phyloP scores from a whole-genome alignment of 192 early-diverging fungal genomes.

The Entophlyctis luteolus region DNA sequence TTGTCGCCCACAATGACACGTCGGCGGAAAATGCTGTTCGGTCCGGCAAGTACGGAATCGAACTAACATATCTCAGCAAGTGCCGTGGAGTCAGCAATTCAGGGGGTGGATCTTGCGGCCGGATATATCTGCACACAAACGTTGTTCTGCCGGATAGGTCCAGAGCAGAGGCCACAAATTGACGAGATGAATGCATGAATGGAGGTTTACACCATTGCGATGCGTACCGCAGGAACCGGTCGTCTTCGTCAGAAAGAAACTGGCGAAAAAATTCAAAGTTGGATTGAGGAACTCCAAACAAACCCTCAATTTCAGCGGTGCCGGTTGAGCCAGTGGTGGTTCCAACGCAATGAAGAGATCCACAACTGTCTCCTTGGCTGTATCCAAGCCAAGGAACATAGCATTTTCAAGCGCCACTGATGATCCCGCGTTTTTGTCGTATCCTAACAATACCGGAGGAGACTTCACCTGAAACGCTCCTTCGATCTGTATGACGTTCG shows the following conservation, averaged over 20 bases:
- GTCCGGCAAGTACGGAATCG: conserved; percentile 46
- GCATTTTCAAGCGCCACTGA: conserved; percentile 10
- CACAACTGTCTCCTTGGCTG: conserved; percentile 34
- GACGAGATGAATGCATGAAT: conserved; percentile 13
- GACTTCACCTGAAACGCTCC: conserved; percentile 43
- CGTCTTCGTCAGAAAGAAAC: conserved; percentile 46
- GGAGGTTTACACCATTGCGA: conserved; percentile 8
- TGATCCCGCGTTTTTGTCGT: conserved; percentile 32
- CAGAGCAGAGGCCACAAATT: conserved; percentile 15
- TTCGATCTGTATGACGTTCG: conserved; percentile 38
- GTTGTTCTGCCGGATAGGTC: conserved; percentile 42
- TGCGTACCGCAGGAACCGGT: conserved; percentile 28
- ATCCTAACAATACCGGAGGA: conserved; percentile 39
- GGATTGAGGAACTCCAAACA: conserved; percentile 2
- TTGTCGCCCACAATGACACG: conserved; percentile 37
- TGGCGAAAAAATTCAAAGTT: not conserved
- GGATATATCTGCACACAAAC: conserved; percentile 45
- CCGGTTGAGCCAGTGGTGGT: conserved; percentile 46
- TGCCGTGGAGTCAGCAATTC: conserved; percentile 22
- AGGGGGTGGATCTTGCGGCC: conserved; percentile 44
- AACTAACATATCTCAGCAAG: conserved; percentile 43
- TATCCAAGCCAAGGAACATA: conserved; percentile 18
- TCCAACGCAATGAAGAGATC: conserved; percentile 58
- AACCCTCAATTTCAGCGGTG: conserved; percentile 35
- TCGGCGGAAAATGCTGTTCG: conserved; percentile 33